phyloP scores from a whole-genome alignment of 345 rosid genomes.

The Pugionium cornutum region DNA sequence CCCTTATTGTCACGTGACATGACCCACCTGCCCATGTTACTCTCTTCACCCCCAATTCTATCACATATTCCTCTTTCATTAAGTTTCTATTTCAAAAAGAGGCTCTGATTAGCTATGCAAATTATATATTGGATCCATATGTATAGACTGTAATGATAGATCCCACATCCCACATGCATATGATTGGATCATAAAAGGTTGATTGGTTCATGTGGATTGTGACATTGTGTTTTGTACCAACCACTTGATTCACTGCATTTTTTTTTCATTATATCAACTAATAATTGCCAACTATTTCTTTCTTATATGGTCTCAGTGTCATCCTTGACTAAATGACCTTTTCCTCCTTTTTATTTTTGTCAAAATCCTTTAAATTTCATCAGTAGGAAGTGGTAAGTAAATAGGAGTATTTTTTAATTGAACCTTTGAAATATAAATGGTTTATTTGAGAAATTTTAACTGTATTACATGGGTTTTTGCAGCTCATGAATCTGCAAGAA shows the following conservation, averaged over 20 bases:
- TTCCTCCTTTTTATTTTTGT: background rate
- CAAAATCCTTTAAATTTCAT: background rate
- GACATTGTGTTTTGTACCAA: slow-evolving; percentile 30
- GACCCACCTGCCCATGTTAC: slow-evolving; percentile 40
- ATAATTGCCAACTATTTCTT: slow-evolving; percentile 30
- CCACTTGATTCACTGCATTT: slow-evolving; percentile 22
- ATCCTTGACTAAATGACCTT: slow-evolving; percentile 11
- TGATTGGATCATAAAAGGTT: slow-evolving; percentile 38
- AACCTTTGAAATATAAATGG: too few relatives aligned
- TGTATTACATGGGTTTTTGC: background rate
- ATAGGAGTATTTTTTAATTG: background rate
- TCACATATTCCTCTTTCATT: too few relatives aligned
- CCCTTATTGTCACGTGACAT: slow-evolving; percentile 37
- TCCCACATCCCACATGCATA: slow-evolving; percentile 41
- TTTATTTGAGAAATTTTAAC: too few relatives aligned
- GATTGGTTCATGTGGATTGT: slow-evolving; percentile 40
- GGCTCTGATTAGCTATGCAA: too few relatives aligned
- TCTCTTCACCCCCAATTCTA: slow-evolving; percentile 25
- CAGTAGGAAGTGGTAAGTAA: too few relatives aligned
- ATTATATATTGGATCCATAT: background rate
- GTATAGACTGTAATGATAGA: slow-evolving; percentile 29
- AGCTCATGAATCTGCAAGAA: background rate
- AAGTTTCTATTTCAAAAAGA: too few relatives aligned
- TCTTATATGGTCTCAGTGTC: slow-evolving; percentile 29
- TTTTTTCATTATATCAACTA: slow-evolving; percentile 3